Evolutionary conservation across 331 rosid genomes (phyloP).

Genomic region (Quercus phellos): DNA sequence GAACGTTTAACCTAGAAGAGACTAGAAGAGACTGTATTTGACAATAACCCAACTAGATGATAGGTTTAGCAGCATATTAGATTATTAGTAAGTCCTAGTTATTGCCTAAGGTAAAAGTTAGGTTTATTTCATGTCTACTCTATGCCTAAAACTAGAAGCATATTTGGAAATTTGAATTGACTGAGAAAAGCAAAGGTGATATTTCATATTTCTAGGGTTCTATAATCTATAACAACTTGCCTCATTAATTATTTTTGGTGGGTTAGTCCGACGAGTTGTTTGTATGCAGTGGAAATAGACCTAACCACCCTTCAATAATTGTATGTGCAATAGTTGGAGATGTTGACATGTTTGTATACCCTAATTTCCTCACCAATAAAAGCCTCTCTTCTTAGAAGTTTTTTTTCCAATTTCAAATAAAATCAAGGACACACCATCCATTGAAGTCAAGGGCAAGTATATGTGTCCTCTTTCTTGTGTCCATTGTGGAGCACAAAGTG

Average conservation of each 20-base stretch:
- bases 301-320: neutral
- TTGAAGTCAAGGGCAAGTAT: neutral
- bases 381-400: neutral
- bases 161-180: neutral
- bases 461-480: neutral
- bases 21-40: neutral
- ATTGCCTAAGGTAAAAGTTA: neutral
- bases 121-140: neutral
- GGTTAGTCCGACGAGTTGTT: no score
- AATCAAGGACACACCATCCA: neutral
- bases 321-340: neutral
- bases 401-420: neutral
- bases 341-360: neutral
- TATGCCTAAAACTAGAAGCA: neutral
- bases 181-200: no score
- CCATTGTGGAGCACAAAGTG: neutral
- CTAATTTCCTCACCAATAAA: neutral
- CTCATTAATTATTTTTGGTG: no score
- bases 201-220: no score
- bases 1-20: no score
- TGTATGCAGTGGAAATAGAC: neutral
- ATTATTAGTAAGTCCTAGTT: no score
- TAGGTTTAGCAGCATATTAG: no score
- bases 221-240: no score
- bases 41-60: neutral